Base-by-base conservation (phyloP, 2,329 filamentous ascomycete genomes). In the Colletotrichum scovillei region DNA sequence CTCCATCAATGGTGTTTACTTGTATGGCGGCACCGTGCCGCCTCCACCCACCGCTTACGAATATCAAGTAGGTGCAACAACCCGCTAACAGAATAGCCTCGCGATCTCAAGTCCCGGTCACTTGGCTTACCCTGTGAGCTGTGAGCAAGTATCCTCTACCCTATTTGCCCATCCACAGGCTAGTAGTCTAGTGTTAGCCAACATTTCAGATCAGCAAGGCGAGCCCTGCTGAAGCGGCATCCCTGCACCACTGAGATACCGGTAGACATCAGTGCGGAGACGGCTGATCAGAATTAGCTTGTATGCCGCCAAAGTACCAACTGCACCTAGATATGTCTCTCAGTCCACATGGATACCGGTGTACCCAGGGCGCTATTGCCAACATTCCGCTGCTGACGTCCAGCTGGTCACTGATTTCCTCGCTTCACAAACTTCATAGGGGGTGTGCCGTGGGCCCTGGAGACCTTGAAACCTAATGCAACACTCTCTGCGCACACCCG, bases 401-500 rank as follows among this genome's bases (percentile, higher is more conserved):
- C 46, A n/a, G 32, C 32, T 35, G 32, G 42, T 35, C 56, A 62
- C 68, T 28, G 42, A 46, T 32, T 32, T 5, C n/a, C 12, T 35
- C 46, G 11, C 32, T 9, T 28, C 14, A 9, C 24, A 9, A 11
- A 52, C 32, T 9, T 28, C 14, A 5, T 35, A 9, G 11, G 63
- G 46, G 49, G 24, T 46, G 24, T 57, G 9, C 35, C 28, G 57
- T 62, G 49, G 57, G 53, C 49, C 19, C 52, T 35, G 52, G 38
- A 32, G 12, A 22, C 19, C 30, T 69, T 60, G 66, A 63, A 63
- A 63, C 65, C 63, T 35, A n/a, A 59, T 56, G 52, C 42, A 38
- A 56, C 38, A 32, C 32, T 53, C 26, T 32, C 69, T 22, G n/a
- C 38, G 42, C 19, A 49, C 28, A 38, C 30, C 16, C 52, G 58